Evolutionary conservation across 148 eudicot genomes (phyloP).

Genomic region (Heliamphora exappendiculata): DNA sequence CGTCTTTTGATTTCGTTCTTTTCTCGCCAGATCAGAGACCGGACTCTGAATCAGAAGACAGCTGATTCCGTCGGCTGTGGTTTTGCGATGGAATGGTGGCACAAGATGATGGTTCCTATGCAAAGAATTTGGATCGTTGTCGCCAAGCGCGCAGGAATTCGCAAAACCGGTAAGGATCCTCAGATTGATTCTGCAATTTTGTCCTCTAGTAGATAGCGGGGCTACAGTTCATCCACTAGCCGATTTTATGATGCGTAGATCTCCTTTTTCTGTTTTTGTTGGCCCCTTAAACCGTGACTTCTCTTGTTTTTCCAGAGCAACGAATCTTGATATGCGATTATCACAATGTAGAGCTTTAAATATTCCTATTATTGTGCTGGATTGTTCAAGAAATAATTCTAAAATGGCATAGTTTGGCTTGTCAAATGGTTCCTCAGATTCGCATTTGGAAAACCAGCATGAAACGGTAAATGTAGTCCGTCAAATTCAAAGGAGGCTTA

Average conservation of each 20-base stretch:
- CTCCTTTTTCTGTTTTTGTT: too few relatives aligned
- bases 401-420: not conserved
- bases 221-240: not conserved
- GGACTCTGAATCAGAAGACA: not conserved
- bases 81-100: constrained; percentile 24
- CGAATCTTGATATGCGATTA: not conserved
- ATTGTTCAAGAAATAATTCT: not conserved
- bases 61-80: not conserved
- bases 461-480: not conserved
- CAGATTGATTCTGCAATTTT: not conserved
- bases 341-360: not conserved
- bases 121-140: constrained; percentile 23
- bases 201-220: not conserved
- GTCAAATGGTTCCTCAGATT: not conserved
- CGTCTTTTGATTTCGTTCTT: not conserved
- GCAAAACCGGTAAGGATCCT: constrained; percentile 23
- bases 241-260: not conserved
- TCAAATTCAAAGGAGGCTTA: not conserved
- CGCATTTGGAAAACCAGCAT: not conserved
- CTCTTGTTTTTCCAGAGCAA: not conserved
- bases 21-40: not conserved
- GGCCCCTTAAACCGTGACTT: not conserved
- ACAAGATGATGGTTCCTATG: constrained; percentile 20
- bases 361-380: not conserved
- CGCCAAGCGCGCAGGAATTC: constrained; percentile 21